phyloP scores from a whole-genome alignment of 2,329 filamentous ascomycete genomes.

The Fusarium graminum region DNA sequence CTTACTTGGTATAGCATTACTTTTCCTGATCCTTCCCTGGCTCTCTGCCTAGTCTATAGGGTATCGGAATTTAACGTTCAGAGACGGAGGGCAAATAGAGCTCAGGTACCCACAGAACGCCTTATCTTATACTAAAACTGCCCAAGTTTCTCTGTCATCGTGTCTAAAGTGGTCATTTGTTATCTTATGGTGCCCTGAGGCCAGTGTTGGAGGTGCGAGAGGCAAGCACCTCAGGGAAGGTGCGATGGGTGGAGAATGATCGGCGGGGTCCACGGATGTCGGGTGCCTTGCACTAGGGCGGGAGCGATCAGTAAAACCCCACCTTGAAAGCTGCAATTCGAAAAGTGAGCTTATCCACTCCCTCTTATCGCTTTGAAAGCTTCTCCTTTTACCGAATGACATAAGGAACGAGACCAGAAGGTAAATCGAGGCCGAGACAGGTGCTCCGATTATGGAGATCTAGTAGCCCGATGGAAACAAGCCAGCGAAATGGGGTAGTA shows the following conservation, averaged over 20 bases:
- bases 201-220: no score
- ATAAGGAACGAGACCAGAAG: slow-evolving; percentile 56
- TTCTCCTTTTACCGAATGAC: slow-evolving; percentile 67
- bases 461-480: slow-evolving; percentile 77
- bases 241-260: slow-evolving; percentile 2
- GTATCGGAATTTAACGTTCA: no score
- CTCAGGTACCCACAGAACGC: no score
- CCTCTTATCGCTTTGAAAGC: slow-evolving; percentile 58
- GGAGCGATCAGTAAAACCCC: neutral
- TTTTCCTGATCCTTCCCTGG: no score
- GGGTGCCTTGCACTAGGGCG: slow-evolving; percentile 10
- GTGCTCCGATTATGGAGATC: slow-evolving; percentile 56
- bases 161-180: no score
- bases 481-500: slow-evolving; percentile 70
- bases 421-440: slow-evolving; percentile 56
- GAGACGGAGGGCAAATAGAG: no score
- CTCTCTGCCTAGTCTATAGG: no score
- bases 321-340: neutral
- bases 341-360: neutral
- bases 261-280: neutral
- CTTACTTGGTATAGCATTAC: no score
- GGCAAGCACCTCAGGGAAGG: neutral
- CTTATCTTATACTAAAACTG: no score
- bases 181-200: no score
- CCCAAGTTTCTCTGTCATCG: no score